phyloP scores from a whole-genome alignment of 2,329 filamentous ascomycete genomes.

The Endothia cerciana region DNA sequence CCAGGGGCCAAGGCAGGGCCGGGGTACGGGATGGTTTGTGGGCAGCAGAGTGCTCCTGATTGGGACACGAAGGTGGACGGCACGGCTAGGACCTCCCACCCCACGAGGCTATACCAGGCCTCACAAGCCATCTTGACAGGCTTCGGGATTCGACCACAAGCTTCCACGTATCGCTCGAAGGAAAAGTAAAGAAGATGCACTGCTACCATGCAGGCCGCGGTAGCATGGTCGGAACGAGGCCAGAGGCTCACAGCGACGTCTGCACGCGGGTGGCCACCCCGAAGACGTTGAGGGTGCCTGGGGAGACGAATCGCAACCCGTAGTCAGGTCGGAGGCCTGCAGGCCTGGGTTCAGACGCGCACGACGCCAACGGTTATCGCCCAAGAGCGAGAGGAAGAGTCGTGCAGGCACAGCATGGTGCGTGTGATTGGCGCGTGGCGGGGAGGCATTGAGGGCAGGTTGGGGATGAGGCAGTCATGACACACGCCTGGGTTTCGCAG shows the following conservation, averaged over 20 bases:
- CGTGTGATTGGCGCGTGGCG: conserved; percentile 3
- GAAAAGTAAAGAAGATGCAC: neutral
- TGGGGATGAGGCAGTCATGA: conserved; percentile 42
- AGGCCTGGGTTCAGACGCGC: neutral
- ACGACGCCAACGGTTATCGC: neutral
- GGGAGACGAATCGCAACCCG: conserved; percentile 5
- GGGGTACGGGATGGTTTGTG: neutral
- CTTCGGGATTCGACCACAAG: neutral
- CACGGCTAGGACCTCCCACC: neutral
- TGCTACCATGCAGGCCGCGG: neutral
- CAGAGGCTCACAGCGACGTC: neutral
- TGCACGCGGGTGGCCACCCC: neutral
- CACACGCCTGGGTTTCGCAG: conserved; percentile 41
- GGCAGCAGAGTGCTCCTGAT: conserved; percentile 2
- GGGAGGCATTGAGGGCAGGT: conserved; percentile 35
- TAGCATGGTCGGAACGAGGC: neutral
- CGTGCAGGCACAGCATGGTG: neutral
- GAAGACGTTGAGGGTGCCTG: neutral
- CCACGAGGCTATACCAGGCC: neutral
- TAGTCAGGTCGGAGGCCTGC: neutral
- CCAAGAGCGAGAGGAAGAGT: neutral
- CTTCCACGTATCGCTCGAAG: neutral
- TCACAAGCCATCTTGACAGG: neutral
- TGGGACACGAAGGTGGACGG: neutral
- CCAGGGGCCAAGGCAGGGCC: neutral